These are phyloP conservation scores for Aspergillus transmontanensis DNA, from an alignment of 2,329 filamentous ascomycete species.

Conservation along the genomic window DNA sequence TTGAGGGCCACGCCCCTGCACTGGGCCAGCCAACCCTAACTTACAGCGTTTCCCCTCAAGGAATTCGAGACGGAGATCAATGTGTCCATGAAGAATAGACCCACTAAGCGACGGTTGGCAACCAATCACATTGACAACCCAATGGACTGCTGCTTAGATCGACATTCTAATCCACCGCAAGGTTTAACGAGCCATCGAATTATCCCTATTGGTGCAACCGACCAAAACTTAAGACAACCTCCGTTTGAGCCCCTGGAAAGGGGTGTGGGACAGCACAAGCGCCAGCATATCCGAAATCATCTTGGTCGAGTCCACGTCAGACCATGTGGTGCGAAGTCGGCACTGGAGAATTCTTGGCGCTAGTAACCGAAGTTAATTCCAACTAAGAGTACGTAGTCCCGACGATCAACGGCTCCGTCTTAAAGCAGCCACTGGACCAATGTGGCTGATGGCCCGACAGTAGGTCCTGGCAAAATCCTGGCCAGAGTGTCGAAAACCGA, in stretches of 20 bases:
- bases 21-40: background rate
- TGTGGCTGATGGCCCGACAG: background rate
- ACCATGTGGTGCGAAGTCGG: background rate
- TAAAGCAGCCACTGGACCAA: background rate
- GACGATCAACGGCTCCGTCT: background rate
- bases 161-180: background rate
- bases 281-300: background rate
- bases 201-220: background rate
- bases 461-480: background rate
- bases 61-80: background rate
- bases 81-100: background rate
- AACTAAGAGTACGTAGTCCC: constrained; percentile 1
- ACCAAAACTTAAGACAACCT: background rate
- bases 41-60: background rate
- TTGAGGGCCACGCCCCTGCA: background rate
- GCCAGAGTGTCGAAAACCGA: background rate
- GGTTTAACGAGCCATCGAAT: background rate
- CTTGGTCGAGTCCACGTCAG: background rate
- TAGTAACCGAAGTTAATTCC: background rate
- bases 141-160: background rate
- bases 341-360: background rate
- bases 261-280: background rate
- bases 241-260: background rate
- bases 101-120: background rate
- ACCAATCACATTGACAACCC: background rate